Base-by-base conservation (phyloP, 371 early-diverging fungal genomes). In the Circinella minor region DNA sequence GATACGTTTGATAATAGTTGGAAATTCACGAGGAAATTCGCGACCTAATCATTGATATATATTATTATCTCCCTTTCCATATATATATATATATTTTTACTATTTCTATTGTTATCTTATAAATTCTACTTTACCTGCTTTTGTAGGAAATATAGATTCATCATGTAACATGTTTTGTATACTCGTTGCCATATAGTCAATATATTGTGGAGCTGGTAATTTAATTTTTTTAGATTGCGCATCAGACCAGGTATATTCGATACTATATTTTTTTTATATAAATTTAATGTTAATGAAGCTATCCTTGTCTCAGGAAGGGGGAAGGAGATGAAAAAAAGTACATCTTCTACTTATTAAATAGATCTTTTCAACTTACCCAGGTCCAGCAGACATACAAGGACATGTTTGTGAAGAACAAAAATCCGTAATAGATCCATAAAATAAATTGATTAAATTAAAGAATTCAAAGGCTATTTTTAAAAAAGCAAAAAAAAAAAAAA, bases 211-310 rank as follows among this genome's bases (percentile, higher is more conserved):
- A 64, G 99, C 99, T 4, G 95, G 89, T 43, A 96, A 81, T 70
- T 93, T 95, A 49, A 93, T 83, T 46, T 88, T 89, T 75, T 93
- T 93, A 48, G 90, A 89, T 63, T 94, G 92, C 4, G 89, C 91
- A 81, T 98, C 98, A 54, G 90, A 86, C 98, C 98, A 98, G 15
- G 90, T 82, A 77, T 96, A 98, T 67, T 98, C 98, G 66, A 81
- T 75, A 48, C 93, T 92, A 75, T 18, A 38, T n/a, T 9, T 51
- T 8, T 6, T 39, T 39, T 4, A 39, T 51, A 51, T 51, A 47
- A 47, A 47, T 11, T 11, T 47, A 15, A 9, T 6, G 55, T 54
- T 36, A 59, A 46, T 36, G n/a, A 27, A 27, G 27, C 27, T 27
- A 27, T 27, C 27, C 27, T 27, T 27, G 27, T 27, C 27, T 27